Conservation (phyloP, 2,329 filamentous ascomycete species). For the Fusarium udum region DNA sequence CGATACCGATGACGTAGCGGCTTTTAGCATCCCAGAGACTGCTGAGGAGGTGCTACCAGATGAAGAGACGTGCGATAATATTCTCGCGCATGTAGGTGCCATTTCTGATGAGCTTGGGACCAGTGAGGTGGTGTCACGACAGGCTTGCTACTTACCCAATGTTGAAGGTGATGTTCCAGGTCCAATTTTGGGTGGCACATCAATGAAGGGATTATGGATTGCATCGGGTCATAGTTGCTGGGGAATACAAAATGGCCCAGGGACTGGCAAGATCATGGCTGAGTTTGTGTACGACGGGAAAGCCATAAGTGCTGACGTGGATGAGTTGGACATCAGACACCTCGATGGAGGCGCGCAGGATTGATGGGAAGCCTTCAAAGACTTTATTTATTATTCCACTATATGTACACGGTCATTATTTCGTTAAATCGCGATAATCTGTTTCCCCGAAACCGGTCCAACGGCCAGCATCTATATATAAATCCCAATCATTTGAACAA, state of each 20-base stretch:
- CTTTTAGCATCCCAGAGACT: background rate
- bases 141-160: background rate
- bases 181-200: background rate
- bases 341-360: background rate
- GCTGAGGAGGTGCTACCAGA: background rate
- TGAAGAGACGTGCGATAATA: background rate
- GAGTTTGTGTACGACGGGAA: background rate
- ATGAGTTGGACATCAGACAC: background rate
- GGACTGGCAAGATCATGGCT: background rate
- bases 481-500: background rate
- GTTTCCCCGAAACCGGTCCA: fast-evolving
- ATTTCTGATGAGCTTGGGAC: background rate
- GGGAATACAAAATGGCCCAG: background rate
- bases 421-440: background rate
- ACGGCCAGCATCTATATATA: background rate
- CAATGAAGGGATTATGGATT: background rate
- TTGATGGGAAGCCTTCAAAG: background rate
- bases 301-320: background rate
- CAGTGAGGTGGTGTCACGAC: background rate
- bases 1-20: background rate
- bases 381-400: background rate
- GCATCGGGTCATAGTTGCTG: background rate
- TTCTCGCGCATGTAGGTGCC: background rate
- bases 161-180: background rate
- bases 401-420: background rate